These are phyloP conservation scores for Diaporthe amygdali DNA, from an alignment of 2,329 filamentous ascomycete species.

Conservation along the genomic window DNA sequence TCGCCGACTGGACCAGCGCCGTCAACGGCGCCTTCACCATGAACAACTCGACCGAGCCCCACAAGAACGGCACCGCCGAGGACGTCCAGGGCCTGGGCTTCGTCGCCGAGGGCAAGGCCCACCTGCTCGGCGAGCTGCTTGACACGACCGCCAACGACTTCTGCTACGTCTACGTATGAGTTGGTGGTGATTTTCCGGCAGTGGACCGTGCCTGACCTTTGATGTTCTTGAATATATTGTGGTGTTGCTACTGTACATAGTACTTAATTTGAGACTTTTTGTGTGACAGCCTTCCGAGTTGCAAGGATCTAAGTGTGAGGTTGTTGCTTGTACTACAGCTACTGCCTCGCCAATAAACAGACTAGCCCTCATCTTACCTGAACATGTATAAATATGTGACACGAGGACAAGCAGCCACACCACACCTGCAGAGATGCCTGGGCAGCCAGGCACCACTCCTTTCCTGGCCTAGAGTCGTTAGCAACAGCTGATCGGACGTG, in stretches of 20 bases:
- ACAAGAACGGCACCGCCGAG: not conserved
- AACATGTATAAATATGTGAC: too few species aligned
- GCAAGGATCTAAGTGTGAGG: too few species aligned
- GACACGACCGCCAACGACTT: constrained; percentile 21
- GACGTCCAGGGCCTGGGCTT: constrained; percentile 17
- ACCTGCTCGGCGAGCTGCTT: constrained; percentile 19
- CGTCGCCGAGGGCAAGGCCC: constrained; percentile 7
- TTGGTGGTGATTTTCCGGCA: not conserved
- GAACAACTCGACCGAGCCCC: constrained; percentile 29
- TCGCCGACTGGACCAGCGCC: constrained; percentile 10
- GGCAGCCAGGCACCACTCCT: too few species aligned
- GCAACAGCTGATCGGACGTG: too few species aligned
- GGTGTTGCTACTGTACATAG: not conserved
- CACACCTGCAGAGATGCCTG: too few species aligned
- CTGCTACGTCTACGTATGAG: constrained; percentile 26
- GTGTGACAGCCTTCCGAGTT: too few species aligned
- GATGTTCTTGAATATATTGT: not conserved
- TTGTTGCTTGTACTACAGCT: too few species aligned
- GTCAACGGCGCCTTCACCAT: constrained; percentile 30
- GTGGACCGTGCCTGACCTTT: too few species aligned
- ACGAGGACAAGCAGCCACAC: too few species aligned
- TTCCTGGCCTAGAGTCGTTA: too few species aligned
- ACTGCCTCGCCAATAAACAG: too few species aligned
- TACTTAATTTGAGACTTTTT: not conserved
- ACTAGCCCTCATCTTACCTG: too few species aligned